Evolutionary conservation across 148 eudicot genomes (phyloP).

Genomic region (Vaccinium myrtillus): DNA sequence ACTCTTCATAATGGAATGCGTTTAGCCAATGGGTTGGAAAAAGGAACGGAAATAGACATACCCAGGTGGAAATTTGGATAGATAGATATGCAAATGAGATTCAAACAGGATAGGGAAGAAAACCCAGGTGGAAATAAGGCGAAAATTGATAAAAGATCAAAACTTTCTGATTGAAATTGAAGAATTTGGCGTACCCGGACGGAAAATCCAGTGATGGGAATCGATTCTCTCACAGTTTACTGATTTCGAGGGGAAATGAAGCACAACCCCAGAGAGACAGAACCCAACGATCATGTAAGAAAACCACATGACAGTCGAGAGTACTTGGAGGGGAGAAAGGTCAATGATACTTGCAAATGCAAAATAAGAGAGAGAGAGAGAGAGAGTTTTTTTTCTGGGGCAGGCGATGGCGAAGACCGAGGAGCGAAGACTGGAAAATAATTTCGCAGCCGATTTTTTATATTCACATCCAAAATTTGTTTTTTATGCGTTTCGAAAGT

Average conservation of each 20-base stretch:
- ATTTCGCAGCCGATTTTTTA: too few species aligned
- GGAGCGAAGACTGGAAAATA: background rate
- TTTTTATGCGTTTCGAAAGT: too few species aligned
- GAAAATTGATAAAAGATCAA: background rate
- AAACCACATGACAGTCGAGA: background rate
- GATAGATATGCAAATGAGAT: background rate
- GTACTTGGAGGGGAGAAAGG: background rate
- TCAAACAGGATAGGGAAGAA: background rate
- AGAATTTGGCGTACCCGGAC: background rate
- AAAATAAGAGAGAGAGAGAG: background rate
- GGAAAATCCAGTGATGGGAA: background rate
- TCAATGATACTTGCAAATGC: background rate
- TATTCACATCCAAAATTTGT: too few species aligned
- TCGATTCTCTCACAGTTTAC: too few species aligned
- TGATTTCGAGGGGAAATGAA: background rate
- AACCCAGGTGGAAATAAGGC: background rate
- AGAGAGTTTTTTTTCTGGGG: background rate
- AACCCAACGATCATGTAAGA: background rate
- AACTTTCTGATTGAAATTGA: background rate
- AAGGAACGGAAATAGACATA: constrained; percentile 7
- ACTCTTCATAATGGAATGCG: constrained; percentile 52
- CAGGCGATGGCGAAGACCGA: background rate
- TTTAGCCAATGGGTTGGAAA: constrained; percentile 9
- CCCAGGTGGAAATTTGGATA: constrained; percentile 6
- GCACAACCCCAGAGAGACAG: background rate